phyloP scores from a whole-genome alignment of 1,284 basidiomycete species.

The Moesziomyces globuligerus region DNA sequence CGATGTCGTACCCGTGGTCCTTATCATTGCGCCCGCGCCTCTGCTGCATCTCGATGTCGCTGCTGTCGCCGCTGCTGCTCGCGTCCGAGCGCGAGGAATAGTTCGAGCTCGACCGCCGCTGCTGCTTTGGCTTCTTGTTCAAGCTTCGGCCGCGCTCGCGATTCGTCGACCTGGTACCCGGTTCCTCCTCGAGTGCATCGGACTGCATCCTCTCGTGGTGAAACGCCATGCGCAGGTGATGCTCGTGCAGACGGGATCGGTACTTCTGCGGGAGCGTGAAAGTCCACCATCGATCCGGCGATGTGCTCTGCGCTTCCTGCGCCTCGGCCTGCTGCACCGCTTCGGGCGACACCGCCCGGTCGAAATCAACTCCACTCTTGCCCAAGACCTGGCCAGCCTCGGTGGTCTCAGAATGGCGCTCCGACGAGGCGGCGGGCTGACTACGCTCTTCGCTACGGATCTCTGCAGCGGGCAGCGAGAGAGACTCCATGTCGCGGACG shows the following conservation, averaged over 20 bases:
- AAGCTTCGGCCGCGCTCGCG: slow-evolving; percentile 6
- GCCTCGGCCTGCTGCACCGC: slow-evolving; percentile 30
- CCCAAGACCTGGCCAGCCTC: slow-evolving; percentile 10
- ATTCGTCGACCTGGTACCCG: slow-evolving; percentile 6
- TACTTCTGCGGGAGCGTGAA: slow-evolving; percentile 60
- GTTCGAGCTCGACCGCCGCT: slow-evolving; percentile 24
- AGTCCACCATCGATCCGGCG: slow-evolving; percentile 55
- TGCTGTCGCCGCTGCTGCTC: slow-evolving; percentile 24
- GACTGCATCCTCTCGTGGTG: slow-evolving; percentile 31
- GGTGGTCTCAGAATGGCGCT: slow-evolving; percentile 13
- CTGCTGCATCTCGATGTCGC: slow-evolving; percentile 43
- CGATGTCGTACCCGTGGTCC: slow-evolving; percentile 35
- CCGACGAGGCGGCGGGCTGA: slow-evolving; percentile 13
- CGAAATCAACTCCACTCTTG: slow-evolving; percentile 15
- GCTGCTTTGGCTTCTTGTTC: slow-evolving; percentile 17
- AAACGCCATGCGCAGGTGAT: slow-evolving; percentile 50
- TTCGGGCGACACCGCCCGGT: slow-evolving; percentile 18
- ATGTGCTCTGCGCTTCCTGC: slow-evolving; percentile 25
- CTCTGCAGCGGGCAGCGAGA: slow-evolving; percentile 26
- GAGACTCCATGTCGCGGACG: slow-evolving; percentile 18
- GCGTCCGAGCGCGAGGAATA: slow-evolving; percentile 24
- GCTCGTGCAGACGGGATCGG: slow-evolving; percentile 49
- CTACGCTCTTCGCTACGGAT: slow-evolving; percentile 9
- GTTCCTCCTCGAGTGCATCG: slow-evolving; percentile 17
- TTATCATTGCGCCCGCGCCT: slow-evolving; percentile 13